Evolutionary conservation across 176 grass and related monocot species (phyloP), one percentile per base, ranked within the genome.

Genomic region (Oryza glaberrima): DNA sequence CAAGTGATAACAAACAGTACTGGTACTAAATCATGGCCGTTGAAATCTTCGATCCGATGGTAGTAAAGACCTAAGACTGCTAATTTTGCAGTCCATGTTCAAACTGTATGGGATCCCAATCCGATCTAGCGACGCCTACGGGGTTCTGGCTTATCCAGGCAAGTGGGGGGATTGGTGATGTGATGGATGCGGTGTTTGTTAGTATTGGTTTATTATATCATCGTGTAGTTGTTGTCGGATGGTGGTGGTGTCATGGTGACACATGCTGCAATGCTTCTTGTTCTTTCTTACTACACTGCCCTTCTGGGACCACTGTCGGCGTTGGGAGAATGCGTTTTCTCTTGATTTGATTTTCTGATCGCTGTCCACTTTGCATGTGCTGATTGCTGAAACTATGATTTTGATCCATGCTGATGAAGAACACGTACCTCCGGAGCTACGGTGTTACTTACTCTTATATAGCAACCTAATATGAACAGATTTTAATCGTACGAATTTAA

Each of bases 221-320:
- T 82, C 77, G 64, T 11, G 40, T 70, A 9, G 77, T 69, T 80
- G 70, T 56, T 77, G 82, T 76, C 71, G 76, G 61, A 4, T 60
- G 74, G 28, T 48, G 65, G 69, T 35, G 11, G 5, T 25, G 76
- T 19, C 45, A 68, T 49, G 68, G 30, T 23, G 58, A 63, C 52
- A 58, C 51, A 19, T 17, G 5, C 20, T 63, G 58, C 58, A 23
- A 63, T 63, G 20, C 58, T 63, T 23, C 56, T 9, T 61, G 5
- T 20, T 56, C 54, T 58, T 58, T 58, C 54, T 58, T 58, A 19
- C 19, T 2, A 8, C 54, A 4, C 40, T 7, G 58, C 8, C 8
- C n/a, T 26, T 9, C 14, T 4, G 35, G 66, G 82, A 49, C 87
- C 87, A 69, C 36, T 38, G 82, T 52, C 70, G 82, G 77, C 70